Conservation (phyloP, 305 asterid species). For the Fraxinus angustifolia region DNA sequence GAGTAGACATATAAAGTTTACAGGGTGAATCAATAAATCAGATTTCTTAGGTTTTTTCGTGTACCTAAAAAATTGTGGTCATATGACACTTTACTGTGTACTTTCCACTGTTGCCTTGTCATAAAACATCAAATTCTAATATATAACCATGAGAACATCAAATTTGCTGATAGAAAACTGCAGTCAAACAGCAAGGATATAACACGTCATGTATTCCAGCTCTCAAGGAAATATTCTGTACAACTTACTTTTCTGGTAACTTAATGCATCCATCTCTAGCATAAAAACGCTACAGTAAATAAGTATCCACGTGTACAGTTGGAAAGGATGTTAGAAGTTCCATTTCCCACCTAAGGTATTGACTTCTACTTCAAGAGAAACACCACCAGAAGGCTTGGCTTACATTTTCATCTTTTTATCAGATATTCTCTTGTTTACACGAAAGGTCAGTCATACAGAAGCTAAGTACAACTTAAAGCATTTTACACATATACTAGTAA, state of each 20-base stretch:
- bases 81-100: not conserved
- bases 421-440: not conserved
- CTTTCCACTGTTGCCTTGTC: not conserved
- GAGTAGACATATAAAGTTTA: not conserved
- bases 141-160: not conserved
- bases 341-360: not conserved
- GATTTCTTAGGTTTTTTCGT: not conserved
- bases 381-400: conserved; percentile 4
- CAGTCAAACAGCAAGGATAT: not conserved
- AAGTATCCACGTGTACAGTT: not conserved
- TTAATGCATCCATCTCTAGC: not conserved
- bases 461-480: conserved; percentile 14
- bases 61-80: not conserved
- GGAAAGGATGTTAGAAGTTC: not conserved
- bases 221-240: not conserved
- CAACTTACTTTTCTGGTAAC: not conserved
- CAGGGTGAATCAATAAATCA: not conserved
- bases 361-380: not conserved
- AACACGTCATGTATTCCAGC: not conserved
- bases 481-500: conserved; percentile 1
- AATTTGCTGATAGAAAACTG: not conserved
- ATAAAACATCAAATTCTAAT: not conserved
- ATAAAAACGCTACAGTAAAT: not conserved
- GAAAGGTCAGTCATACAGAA: conserved; percentile 27
- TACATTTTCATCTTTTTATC: not conserved